Evolutionary conservation across 129 eudicot genomes (phyloP).

Genomic region (Erigeron canadensis): DNA sequence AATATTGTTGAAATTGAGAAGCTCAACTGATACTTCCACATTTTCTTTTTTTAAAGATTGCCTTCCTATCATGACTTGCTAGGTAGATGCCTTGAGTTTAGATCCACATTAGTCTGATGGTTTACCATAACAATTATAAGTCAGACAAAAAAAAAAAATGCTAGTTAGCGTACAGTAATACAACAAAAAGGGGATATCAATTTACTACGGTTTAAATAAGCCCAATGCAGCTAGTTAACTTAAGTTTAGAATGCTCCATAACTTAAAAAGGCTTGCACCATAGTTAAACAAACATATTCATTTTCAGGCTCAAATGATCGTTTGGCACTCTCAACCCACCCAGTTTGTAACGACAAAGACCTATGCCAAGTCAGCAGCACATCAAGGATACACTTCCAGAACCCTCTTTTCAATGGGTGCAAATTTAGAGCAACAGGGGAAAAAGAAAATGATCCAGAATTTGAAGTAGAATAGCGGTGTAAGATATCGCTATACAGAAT

Average conservation of each 20-base stretch:
- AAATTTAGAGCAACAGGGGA: conserved; percentile 14
- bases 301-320: conserved; percentile 93
- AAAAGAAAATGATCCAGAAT: not conserved
- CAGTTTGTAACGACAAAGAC: conserved; percentile 87
- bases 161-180: too few relatives aligned
- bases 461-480: not conserved
- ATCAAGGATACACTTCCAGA: conserved; percentile 79
- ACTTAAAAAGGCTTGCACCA: too few relatives aligned
- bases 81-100: not conserved
- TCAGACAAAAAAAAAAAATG: conserved; percentile 5
- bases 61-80: conserved; percentile 57
- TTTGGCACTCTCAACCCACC: conserved; percentile 93
- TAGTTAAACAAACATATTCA: too few relatives aligned
- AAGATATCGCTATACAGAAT: conserved; percentile 10
- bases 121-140: conserved; percentile 4
- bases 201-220: too few relatives aligned
- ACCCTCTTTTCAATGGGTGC: conserved; percentile 59
- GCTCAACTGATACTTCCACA: conserved; percentile 78
- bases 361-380: conserved; percentile 94
- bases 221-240: too few relatives aligned
- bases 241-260: too few relatives aligned
- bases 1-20: conserved; percentile 65
- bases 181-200: too few relatives aligned
- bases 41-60: conserved; percentile 53
- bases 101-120: conserved; percentile 4